Conservation (phyloP, 768 basidiomycete genomes). For the Tylopilus rubrobrunneus region DNA sequence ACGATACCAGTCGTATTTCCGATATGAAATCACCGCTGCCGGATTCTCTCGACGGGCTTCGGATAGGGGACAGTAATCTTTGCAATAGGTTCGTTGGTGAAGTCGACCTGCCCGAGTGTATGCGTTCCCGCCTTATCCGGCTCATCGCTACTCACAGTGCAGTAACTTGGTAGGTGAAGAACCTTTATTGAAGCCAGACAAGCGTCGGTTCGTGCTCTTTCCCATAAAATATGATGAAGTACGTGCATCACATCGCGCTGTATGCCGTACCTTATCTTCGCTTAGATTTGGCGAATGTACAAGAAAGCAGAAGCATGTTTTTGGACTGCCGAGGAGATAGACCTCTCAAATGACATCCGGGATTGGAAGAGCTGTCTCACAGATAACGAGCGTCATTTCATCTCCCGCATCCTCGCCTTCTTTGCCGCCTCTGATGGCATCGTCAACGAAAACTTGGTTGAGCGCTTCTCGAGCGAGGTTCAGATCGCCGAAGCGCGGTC, state of each 20-base stretch:
- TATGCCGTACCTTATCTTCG: neutral
- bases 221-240: slow-evolving; percentile 92
- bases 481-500: slow-evolving; percentile 88
- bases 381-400: slow-evolving; percentile 77
- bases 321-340: slow-evolving; percentile 91
- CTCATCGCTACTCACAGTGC: neutral
- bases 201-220: slow-evolving; percentile 83
- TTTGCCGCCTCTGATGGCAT: slow-evolving; percentile 95
- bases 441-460: slow-evolving; percentile 91
- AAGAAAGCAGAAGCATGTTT: slow-evolving; percentile 91
- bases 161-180: slow-evolving; percentile 40
- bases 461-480: slow-evolving; percentile 88
- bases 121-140: neutral
- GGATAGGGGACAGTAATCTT: neutral
- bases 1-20: neutral
- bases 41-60: neutral
- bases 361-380: slow-evolving; percentile 84
- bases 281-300: slow-evolving; percentile 90
- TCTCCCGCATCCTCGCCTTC: slow-evolving; percentile 89
- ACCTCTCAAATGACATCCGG: slow-evolving; percentile 76
- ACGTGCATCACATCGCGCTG: slow-evolving; percentile 18
- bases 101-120: slow-evolving; percentile 19
- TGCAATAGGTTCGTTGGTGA: slow-evolving; percentile 15
- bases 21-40: neutral
- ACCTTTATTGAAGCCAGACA: slow-evolving; percentile 74